Evolutionary conservation across 768 basidiomycete species (phyloP).

Genomic region (Termitomyces sp.): DNA sequence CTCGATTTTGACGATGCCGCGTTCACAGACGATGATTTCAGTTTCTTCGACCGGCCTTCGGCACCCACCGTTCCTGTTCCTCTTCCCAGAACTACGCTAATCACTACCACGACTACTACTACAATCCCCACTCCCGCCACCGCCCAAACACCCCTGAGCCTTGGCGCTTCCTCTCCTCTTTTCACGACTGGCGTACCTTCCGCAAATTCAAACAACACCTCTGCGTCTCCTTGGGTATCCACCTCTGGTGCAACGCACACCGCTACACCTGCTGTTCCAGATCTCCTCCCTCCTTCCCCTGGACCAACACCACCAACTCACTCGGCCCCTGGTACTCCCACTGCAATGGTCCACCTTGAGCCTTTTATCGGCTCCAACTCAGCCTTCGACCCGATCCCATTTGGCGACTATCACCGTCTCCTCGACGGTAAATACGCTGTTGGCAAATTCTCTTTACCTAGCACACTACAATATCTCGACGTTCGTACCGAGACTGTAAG

Average conservation of each 20-base stretch:
- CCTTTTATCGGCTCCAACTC: constrained; percentile 16
- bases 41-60: constrained; percentile 71
- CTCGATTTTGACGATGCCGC: constrained; percentile 48
- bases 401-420: constrained; percentile 53
- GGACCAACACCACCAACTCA: constrained; percentile 40
- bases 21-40: constrained; percentile 87
- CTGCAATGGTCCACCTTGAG: constrained; percentile 35
- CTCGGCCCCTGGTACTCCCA: constrained; percentile 47
- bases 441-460: constrained; percentile 59
- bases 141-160: constrained; percentile 16
- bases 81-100: neutral
- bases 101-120: neutral
- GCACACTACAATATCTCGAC: constrained; percentile 32
- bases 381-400: constrained; percentile 70
- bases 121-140: constrained; percentile 22
- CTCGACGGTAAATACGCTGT: constrained; percentile 69
- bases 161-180: neutral
- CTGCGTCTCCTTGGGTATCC: constrained; percentile 8
- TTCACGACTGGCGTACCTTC: constrained; percentile 1
- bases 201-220: neutral
- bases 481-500: neutral
- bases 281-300: constrained; percentile 46
- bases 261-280: constrained; percentile 25
- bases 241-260: constrained; percentile 9
- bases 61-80: neutral